These are phyloP conservation scores for Aspergillus nidulans DNA, from an alignment of 495 filamentous ascomycete genomes.

Conservation along the genomic window DNA sequence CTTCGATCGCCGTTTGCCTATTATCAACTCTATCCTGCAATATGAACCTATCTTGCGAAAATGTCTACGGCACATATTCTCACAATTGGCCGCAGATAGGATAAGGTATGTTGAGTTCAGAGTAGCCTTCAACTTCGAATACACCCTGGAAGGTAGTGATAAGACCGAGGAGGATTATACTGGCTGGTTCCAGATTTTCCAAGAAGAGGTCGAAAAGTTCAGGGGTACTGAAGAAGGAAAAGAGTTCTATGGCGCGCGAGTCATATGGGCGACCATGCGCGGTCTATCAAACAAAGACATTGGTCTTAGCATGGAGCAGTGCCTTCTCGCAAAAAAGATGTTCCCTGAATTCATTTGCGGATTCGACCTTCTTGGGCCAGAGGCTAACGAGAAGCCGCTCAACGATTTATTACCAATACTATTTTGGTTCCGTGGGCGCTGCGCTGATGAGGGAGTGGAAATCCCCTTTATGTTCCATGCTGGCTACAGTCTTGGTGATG, in stretches of 20 bases:
- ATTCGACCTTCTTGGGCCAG: conserved; percentile 84
- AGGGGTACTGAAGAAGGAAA: conserved; percentile 63
- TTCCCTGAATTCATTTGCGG: conserved; percentile 79
- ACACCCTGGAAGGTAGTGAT: conserved; percentile 54
- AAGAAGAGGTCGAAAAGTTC: conserved; percentile 77
- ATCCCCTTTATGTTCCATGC: conserved; percentile 98
- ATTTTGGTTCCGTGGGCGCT: conserved; percentile 89
- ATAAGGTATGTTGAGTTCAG: conserved; percentile 74
- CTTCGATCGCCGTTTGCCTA: conserved; percentile 64
- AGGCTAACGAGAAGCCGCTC: conserved; percentile 71
- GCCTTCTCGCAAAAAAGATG: conserved; percentile 71
- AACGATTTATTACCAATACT: conserved; percentile 73
- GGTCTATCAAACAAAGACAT: conserved; percentile 57
- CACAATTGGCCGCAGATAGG: conserved; percentile 67
- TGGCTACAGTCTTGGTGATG: conserved; percentile 78
- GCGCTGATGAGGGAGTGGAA: conserved; percentile 69
- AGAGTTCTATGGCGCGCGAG: conserved; percentile 75
- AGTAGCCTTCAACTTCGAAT: conserved; percentile 57
- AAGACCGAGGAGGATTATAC: conserved; percentile 55
- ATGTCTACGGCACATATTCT: conserved; percentile 65
- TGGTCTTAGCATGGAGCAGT: conserved; percentile 75
- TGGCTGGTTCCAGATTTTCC: conserved; percentile 64
- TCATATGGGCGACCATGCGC: conserved; percentile 83
- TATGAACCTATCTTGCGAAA: conserved; percentile 89
- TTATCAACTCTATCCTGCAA: conserved; percentile 68